Evolutionary conservation across 2,329 filamentous ascomycete genomes (phyloP), one percentile per base, ranked within the genome.

Genomic region (Xylariomycetidae sp.): DNA sequence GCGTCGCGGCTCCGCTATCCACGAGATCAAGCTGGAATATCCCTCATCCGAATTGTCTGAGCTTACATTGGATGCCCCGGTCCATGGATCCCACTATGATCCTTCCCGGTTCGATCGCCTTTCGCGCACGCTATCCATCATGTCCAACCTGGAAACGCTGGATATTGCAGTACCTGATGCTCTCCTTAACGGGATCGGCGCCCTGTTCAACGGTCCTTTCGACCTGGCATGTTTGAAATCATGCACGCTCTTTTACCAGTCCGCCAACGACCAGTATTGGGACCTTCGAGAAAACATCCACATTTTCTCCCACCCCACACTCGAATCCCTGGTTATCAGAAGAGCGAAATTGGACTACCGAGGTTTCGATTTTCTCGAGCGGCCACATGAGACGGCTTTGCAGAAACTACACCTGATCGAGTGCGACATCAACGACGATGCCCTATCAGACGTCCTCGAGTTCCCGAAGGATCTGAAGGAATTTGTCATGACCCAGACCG

Each of bases 271-370:
- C 31, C 53, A 54, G 8, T 72, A 70, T 48, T 72, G 68, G 68
- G 67, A 72, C 42, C 56, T 72, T 25, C 66, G 63, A 37, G 66
- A 69, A 38, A 72, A 70, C 42, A 70, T 72, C 29, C 66, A 72
- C 51, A 68, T 72, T 31, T 72, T 72, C 38, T 57, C 64, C 4
- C 68, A 72, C 30, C 68, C 68, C 0, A 67, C 66, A 1, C 59
- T 72, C 14, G 67, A 71, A 44, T 59, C 53, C 5, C 59, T 72
- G 4, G 57, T 59, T 28, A 65, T 72, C 30, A 57, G 54, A 28
- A 50, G 61, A n/a, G 68, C 68, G 9, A 63, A 59, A 40, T 56
- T 72, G 4, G 67, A 68, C 33, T 54, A 70, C 34, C 59, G 59
- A 1, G 67, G 67, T 3, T 72, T 71, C 29, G 66, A 71, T 37